Conservation (phyloP, 441 rosid genomes). For the Euphorbia corollata region DNA sequence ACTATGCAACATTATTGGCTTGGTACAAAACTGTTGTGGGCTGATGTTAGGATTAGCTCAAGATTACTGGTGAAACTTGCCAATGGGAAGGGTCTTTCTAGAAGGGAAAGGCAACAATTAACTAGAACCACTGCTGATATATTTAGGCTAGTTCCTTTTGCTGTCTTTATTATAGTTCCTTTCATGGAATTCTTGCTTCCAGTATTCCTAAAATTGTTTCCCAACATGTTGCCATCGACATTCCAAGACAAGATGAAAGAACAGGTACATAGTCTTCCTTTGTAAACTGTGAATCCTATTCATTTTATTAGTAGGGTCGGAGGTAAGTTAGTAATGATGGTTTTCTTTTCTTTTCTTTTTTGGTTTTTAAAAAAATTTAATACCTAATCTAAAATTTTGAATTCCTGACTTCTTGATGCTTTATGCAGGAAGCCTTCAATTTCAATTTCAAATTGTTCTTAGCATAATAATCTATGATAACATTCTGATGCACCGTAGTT, state of each 20-base stretch:
- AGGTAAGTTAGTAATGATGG: background rate
- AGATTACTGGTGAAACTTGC: constrained; percentile 77
- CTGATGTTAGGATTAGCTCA: constrained; percentile 78
- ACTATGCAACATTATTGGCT: constrained; percentile 75
- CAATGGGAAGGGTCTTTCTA: constrained; percentile 72
- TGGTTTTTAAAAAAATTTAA: too few species aligned
- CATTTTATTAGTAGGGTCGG: background rate
- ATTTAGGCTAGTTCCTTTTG: constrained; percentile 84
- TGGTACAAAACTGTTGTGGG: constrained; percentile 86
- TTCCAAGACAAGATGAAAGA: constrained; percentile 99
- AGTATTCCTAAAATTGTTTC: constrained; percentile 71
- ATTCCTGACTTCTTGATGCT: background rate
- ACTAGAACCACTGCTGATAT: constrained; percentile 88
- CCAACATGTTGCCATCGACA: constrained; percentile 95
- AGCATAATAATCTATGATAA: background rate
- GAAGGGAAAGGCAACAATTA: constrained; percentile 87
- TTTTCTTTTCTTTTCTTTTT: background rate
- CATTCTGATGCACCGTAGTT: background rate
- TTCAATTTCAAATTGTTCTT: background rate
- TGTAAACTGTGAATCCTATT: constrained; percentile 1
- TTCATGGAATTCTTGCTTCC: constrained; percentile 91
- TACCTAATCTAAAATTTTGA: background rate
- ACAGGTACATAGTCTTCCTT: constrained; percentile 48
- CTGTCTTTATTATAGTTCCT: constrained; percentile 82
- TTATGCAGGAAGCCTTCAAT: background rate